phyloP scores from a whole-genome alignment of 1,139 yeast species.

The Debaryomycetaceae sp. region DNA sequence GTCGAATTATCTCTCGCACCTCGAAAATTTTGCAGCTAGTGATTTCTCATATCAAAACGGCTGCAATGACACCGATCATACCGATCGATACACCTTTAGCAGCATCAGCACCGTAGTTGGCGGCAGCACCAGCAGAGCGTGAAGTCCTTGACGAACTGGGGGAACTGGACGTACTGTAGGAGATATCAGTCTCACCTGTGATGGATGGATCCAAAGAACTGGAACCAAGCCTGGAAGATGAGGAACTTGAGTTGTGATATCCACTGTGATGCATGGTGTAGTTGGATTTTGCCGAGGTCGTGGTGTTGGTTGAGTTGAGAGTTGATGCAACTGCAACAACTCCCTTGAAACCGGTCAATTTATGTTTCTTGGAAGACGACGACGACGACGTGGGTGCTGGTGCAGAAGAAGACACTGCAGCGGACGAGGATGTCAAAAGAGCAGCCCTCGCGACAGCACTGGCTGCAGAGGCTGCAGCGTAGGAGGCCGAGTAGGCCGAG shows the following conservation, averaged over 20 bases:
- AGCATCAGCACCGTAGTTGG: constrained; percentile 24
- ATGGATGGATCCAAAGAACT: background rate
- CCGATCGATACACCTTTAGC: constrained; percentile 43
- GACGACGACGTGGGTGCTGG: constrained; percentile 5
- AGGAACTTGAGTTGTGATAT: background rate
- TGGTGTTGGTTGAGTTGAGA: constrained; percentile 13
- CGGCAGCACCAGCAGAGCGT: constrained; percentile 3
- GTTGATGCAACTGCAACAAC: constrained; percentile 46
- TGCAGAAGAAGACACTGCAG: constrained; percentile 10
- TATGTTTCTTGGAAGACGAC: constrained; percentile 3
- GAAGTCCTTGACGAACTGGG: background rate
- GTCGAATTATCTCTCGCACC: background rate
- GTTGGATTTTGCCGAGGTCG: constrained; percentile 6
- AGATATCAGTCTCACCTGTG: background rate
- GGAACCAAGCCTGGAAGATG: background rate
- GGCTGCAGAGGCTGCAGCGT: constrained; percentile 11
- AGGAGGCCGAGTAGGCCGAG: constrained; percentile 11
- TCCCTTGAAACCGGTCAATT: constrained; percentile 40
- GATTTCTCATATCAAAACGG: constrained; percentile 38
- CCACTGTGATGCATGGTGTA: background rate
- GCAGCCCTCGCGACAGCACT: constrained; percentile 14
- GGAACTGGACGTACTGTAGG: background rate
- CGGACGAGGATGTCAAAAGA: constrained; percentile 15
- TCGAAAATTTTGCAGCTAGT: background rate
- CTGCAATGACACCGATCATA: constrained; percentile 43